A percentile compares a stretch with the other conserved stretches of the same genome.
phyloP scores from a whole-genome alignment of 257 asterid genomes.

The Forsythia suspensa region DNA sequence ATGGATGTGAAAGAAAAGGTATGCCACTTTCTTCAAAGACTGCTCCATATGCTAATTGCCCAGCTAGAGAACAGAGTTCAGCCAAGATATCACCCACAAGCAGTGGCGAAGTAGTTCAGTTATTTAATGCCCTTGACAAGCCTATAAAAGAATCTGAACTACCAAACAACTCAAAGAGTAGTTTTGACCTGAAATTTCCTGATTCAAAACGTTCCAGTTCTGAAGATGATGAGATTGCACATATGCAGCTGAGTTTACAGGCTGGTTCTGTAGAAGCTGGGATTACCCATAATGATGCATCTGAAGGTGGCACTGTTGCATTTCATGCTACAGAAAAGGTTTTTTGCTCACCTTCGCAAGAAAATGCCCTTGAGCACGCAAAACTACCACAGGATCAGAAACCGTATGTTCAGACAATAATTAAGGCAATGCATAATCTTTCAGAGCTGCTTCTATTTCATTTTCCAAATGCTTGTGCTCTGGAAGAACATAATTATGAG shows the following conservation, averaged over 20 bases:
- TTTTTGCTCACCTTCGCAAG: constrained; percentile 71
- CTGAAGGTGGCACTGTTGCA: constrained; percentile 67
- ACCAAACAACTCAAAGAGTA: constrained; percentile 26
- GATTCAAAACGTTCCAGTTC: constrained; percentile 26
- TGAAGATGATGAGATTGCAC: constrained; percentile 29
- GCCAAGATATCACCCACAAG: constrained; percentile 23
- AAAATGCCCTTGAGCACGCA: constrained; percentile 42
- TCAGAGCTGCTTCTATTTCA: constrained; percentile 52
- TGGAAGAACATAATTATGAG: constrained; percentile 51
- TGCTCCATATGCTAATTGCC: constrained; percentile 25
- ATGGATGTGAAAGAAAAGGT: constrained; percentile 30
- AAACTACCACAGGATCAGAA: constrained; percentile 32
- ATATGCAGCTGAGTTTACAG: constrained; percentile 20
- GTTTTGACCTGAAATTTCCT: constrained; percentile 31
- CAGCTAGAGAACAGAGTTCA: constrained; percentile 33
- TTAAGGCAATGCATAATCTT: constrained; percentile 55
- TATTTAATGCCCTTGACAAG: constrained; percentile 31
- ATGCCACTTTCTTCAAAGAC: constrained; percentile 22
- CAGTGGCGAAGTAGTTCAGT: constrained; percentile 36
- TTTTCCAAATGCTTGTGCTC: constrained; percentile 30
- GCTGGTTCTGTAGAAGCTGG: constrained; percentile 23
- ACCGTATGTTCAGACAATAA: constrained; percentile 48
- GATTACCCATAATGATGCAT: constrained; percentile 40
- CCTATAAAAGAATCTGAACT: constrained; percentile 30
- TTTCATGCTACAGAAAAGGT: constrained; percentile 83